A percentile compares a stretch with the other conserved stretches of the same genome.
Evolutionary conservation across 2,329 filamentous ascomycete species (phyloP).

Genomic region (Orbilia oligospora): DNA sequence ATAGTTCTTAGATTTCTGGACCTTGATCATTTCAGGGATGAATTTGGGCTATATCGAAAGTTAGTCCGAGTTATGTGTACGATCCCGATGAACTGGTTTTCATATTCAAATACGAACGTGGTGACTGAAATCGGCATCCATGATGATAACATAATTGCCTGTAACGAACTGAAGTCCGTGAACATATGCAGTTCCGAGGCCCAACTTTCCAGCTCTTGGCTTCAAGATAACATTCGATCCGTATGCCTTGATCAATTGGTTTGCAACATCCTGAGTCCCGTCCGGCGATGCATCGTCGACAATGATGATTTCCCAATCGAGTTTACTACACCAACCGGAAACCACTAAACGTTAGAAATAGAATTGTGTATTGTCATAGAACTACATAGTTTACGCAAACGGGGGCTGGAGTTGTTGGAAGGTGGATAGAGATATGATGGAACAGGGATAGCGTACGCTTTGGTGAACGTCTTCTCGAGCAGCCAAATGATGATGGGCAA

Average conservation of each 20-base stretch:
- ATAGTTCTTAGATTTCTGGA: conserved; percentile 83
- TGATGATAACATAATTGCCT: conserved; percentile 98
- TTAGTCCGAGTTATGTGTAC: neutral
- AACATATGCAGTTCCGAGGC: conserved; percentile 96
- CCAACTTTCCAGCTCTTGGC: conserved; percentile 92
- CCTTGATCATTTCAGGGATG: conserved; percentile 91
- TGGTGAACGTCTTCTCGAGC: conserved; percentile 89
- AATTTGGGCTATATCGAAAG: conserved; percentile 80
- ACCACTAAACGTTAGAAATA: conserved; percentile 47
- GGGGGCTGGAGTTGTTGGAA: conserved; percentile 27
- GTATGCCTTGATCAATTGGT: conserved; percentile 91
- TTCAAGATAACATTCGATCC: conserved; percentile 82
- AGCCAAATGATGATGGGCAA: conserved; percentile 96
- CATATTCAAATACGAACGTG: conserved; percentile 70
- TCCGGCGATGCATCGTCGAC: conserved; percentile 98
- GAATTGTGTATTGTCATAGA: neutral
- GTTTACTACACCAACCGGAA: conserved; percentile 74
- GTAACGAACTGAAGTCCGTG: conserved; percentile 91
- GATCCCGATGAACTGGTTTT: neutral
- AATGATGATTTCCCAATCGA: conserved; percentile 98
- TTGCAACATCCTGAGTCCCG: conserved; percentile 89
- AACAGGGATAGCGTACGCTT: conserved; percentile 75
- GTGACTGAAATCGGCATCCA: conserved; percentile 99
- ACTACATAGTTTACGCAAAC: conserved; percentile 1
- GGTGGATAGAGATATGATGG: conserved; percentile 30